phyloP scores from a whole-genome alignment of 139 green algal species.

The Chlorokybus atmophyticus region DNA sequence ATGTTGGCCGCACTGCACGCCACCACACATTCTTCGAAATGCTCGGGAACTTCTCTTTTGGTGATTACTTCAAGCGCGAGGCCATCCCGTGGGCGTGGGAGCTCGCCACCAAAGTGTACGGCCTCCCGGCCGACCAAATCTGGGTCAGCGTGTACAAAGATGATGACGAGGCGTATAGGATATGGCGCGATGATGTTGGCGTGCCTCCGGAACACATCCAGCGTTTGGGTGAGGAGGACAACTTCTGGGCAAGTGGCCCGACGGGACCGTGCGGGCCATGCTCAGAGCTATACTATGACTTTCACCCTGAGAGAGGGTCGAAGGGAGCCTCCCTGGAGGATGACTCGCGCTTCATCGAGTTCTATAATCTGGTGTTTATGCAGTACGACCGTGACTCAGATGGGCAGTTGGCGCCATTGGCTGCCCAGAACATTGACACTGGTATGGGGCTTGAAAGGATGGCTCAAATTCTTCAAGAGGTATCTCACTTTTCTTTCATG shows the following conservation, averaged over 20 bases:
- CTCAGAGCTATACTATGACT: conserved; percentile 93
- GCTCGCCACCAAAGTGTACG: conserved; percentile 58
- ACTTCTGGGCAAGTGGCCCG: conserved; percentile 83
- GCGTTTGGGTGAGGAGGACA: conserved; percentile 72
- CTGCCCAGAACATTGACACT: conserved; percentile 86
- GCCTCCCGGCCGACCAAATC: conserved; percentile 38
- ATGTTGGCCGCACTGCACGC: conserved; percentile 78
- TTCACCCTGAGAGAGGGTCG: conserved; percentile 59
- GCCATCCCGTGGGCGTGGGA: conserved; percentile 77
- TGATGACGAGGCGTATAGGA: conserved; percentile 64
- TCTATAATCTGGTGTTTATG: conserved; percentile 72
- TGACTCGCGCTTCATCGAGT: conserved; percentile 47
- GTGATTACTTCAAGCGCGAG: conserved; percentile 87
- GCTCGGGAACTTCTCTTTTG: conserved; percentile 93
- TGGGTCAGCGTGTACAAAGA: conserved; percentile 80
- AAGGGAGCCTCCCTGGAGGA: conserved; percentile 33
- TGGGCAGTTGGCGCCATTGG: conserved; percentile 53
- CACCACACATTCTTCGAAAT: conserved; percentile 98
- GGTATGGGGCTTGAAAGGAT: conserved; percentile 87
- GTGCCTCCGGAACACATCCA: conserved; percentile 58
- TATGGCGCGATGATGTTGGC: conserved; percentile 68
- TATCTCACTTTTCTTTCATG: no score
- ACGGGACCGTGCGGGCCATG: conserved; percentile 86
- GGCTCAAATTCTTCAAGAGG: conserved; percentile 80
- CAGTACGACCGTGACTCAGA: conserved; percentile 55